Evolutionary conservation across 106 monocot species (phyloP).

Genomic region (Dendrobium officinale): DNA sequence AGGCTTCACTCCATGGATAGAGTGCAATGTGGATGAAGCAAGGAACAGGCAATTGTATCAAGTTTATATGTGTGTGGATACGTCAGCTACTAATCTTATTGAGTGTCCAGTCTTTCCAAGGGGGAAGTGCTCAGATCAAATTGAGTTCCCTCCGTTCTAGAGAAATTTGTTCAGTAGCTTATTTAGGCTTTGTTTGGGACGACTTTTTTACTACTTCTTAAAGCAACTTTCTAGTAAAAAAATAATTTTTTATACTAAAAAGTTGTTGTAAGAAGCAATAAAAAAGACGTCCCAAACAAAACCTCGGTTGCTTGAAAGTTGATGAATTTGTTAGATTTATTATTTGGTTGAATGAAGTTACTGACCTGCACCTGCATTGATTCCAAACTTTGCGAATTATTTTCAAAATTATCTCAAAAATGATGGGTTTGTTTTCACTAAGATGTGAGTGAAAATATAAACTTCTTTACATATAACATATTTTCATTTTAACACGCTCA

Average conservation of each 20-base stretch:
- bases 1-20: constrained; percentile 29
- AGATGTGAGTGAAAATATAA: too few relatives aligned
- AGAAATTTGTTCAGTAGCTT: background rate
- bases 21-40: constrained; percentile 37
- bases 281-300: too few relatives aligned
- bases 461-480: too few relatives aligned
- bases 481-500: too few relatives aligned
- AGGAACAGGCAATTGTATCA: constrained; percentile 45
- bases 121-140: constrained; percentile 18
- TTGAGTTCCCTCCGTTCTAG: constrained; percentile 41
- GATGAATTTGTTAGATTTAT: background rate
- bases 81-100: constrained; percentile 22
- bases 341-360: background rate
- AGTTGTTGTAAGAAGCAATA: too few relatives aligned
- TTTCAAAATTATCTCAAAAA: background rate
- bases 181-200: background rate
- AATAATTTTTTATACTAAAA: too few relatives aligned
- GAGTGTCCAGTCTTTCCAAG: constrained; percentile 32
- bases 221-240: too few relatives aligned
- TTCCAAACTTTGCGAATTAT: too few relatives aligned
- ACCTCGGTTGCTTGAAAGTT: background rate
- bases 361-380: too few relatives aligned
- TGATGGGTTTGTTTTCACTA: too few relatives aligned
- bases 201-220: too few relatives aligned
- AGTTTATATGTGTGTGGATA: constrained; percentile 40